Evolutionary conservation across 305 asterid species (phyloP).

Genomic region (Fraxinus dipetala): DNA sequence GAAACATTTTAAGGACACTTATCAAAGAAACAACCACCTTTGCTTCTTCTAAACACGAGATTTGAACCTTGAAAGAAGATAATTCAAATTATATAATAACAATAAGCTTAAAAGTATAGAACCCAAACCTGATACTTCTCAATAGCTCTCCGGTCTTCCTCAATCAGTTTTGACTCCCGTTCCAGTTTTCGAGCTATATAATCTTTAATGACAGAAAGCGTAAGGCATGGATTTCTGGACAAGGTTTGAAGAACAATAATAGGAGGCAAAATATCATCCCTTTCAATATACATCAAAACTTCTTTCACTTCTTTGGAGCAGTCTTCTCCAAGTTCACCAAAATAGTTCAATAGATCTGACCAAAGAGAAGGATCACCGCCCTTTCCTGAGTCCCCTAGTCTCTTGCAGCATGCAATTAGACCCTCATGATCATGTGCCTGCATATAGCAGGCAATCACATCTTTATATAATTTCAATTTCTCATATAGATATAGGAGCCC

Average conservation of each 20-base stretch:
- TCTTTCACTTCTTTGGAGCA: constrained; percentile 96
- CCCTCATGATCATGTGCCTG: constrained; percentile 93
- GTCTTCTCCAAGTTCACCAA: constrained; percentile 99
- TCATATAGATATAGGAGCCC: constrained; percentile 84
- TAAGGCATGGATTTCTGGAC: constrained; percentile 84
- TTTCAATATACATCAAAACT: constrained; percentile 77
- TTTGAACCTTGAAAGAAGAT: constrained; percentile 11
- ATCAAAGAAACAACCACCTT: background rate
- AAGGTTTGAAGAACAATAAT: constrained; percentile 86
- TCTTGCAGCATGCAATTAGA: constrained; percentile 91
- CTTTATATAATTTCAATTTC: constrained; percentile 92
- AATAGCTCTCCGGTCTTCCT: constrained; percentile 76
- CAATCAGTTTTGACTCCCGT: constrained; percentile 83
- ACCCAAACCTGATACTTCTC: constrained; percentile 83
- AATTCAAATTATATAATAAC: background rate
- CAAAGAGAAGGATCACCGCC: constrained; percentile 92
- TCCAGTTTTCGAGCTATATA: constrained; percentile 93
- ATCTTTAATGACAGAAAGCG: constrained; percentile 91
- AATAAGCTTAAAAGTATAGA: background rate
- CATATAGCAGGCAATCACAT: constrained; percentile 96
- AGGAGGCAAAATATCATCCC: constrained; percentile 94
- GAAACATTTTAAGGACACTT: background rate
- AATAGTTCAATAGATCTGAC: constrained; percentile 90
- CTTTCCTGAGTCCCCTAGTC: constrained; percentile 79
- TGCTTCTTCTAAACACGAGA: background rate